A percentile compares a stretch with the other conserved stretches of the same genome.
These are phyloP conservation scores for Coniochaeta sp. DNA, from an alignment of 2,329 filamentous ascomycete genomes.

Conservation along the genomic window DNA sequence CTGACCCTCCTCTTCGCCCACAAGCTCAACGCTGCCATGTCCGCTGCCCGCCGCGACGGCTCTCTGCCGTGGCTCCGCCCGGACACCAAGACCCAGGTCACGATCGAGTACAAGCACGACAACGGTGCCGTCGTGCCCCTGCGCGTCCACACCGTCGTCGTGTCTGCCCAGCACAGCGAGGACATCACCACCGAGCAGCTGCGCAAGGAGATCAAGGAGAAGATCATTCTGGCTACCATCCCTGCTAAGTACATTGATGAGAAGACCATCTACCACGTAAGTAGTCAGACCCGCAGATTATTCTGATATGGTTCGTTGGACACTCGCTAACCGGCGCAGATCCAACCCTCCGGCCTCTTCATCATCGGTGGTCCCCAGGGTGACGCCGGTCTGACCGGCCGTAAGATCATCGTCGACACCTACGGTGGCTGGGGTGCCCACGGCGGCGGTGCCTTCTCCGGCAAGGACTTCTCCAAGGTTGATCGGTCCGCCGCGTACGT, in stretches of 20 bases:
- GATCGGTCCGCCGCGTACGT: slow-evolving; percentile 97
- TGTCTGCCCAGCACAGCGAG: slow-evolving; percentile 89
- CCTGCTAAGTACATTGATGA: slow-evolving; percentile 88
- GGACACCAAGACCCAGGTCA: slow-evolving; percentile 99
- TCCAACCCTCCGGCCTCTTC: slow-evolving; percentile 97
- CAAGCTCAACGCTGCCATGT: slow-evolving; percentile 96
- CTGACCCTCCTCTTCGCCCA: slow-evolving; percentile 91
- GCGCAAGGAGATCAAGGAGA: slow-evolving; percentile 90
- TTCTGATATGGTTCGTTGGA: background rate
- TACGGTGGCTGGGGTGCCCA: slow-evolving; percentile 99
- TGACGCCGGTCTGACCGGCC: slow-evolving; percentile 96
- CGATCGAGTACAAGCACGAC: slow-evolving; percentile 97
- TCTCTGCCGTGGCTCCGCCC: slow-evolving; percentile 89
- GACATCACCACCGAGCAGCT: slow-evolving; percentile 86
- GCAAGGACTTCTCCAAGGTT: slow-evolving; percentile 99
- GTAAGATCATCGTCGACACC: slow-evolving; percentile 99
- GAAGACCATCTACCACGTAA: slow-evolving; percentile 88
- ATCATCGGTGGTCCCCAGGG: slow-evolving; percentile 99
- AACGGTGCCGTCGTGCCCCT: slow-evolving; percentile 85
- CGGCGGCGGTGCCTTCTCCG: slow-evolving; percentile 99
- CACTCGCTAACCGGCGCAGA: slow-evolving; percentile 36
- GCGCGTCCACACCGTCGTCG: slow-evolving; percentile 92
- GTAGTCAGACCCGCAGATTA: slow-evolving; percentile 21
- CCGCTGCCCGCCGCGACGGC: slow-evolving; percentile 78
- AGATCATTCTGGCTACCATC: slow-evolving; percentile 95